Percentiles rank a stretch among this genome's conserved stretches.
Evolutionary conservation across 1,139 yeast species (phyloP).

Genomic region (Geotrichum siamense): DNA sequence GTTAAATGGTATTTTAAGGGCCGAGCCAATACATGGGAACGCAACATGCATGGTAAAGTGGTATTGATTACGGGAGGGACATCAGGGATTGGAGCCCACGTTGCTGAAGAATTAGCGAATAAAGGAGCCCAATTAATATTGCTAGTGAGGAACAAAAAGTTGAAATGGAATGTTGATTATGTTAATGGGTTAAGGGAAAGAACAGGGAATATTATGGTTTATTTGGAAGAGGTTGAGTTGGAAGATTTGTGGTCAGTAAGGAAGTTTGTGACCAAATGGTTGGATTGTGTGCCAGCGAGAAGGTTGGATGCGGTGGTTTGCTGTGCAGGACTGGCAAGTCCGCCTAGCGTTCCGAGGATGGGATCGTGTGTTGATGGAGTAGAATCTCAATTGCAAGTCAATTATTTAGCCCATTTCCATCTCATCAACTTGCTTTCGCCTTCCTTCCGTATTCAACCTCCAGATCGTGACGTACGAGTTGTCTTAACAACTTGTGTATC

Average conservation of each 20-base stretch:
- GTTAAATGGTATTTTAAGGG: slow-evolving; percentile 74
- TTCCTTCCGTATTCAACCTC: slow-evolving; percentile 77
- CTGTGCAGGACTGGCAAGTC: slow-evolving; percentile 78
- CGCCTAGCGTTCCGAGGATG: slow-evolving; percentile 54
- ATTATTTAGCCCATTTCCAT: slow-evolving; percentile 76
- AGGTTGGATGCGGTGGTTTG: slow-evolving; percentile 82
- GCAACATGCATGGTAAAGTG: slow-evolving; percentile 88
- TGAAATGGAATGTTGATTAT: slow-evolving; percentile 61
- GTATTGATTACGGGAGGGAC: slow-evolving; percentile 85
- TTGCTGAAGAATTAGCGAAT: slow-evolving; percentile 64
- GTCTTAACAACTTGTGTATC: slow-evolving; percentile 68
- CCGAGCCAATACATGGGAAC: slow-evolving; percentile 75
- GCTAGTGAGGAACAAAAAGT: slow-evolving; percentile 46
- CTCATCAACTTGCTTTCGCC: slow-evolving; percentile 73
- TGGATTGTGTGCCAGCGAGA: slow-evolving; percentile 85
- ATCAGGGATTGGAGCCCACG: slow-evolving; percentile 76
- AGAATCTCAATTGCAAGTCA: slow-evolving; percentile 76
- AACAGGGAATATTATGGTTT: slow-evolving; percentile 66
- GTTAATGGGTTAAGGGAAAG: slow-evolving; percentile 66
- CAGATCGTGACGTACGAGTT: slow-evolving; percentile 87
- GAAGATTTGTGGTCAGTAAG: slow-evolving; percentile 69
- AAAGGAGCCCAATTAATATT: slow-evolving; percentile 84
- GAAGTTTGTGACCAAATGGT: slow-evolving; percentile 89
- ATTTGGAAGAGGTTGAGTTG: slow-evolving; percentile 84
- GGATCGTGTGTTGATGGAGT: slow-evolving; percentile 66